Base-by-base conservation (phyloP, 805 yeast genomes). In the Saccharomycodes ludwigii region DNA sequence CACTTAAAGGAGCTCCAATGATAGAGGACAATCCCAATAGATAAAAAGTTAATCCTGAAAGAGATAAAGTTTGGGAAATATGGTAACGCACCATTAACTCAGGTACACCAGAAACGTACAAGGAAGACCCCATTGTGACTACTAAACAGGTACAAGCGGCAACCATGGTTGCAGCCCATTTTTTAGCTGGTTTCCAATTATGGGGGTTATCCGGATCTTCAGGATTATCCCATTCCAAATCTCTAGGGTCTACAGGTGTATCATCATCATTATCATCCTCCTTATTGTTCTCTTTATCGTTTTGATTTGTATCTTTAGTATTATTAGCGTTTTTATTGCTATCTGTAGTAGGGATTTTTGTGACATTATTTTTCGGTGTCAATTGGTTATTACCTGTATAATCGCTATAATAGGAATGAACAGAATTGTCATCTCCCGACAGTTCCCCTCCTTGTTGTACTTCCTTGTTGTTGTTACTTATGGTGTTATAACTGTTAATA, bases 41-140 rank as follows among this genome's bases (percentile, higher is more conserved):
- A 47, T 78, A 79, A 39, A 79, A 68, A 0, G 85, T 72, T 40
- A 79, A 62, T 8, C 91, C 91, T 2, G 80, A 56, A 20, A 80
- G 47, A 9, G 71, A 76, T 36, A 79, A 59, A 24, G 75, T 75
- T 49, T 73, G 68, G 8, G 75, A 69, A 9, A 67, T 63, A n/a
- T 61, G 58, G 50, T 77, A 68, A 36, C 59, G 48, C 1, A 34
- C 35, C 44, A 57, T 52, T 45, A 79, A 51, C 38, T 71, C 75
- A 2, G 71, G 67, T 2, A 76, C 66, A 37, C 85, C 79, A 34
- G 71, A 65, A 17, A 77, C 80, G 44, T 63, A 80, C 33, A 79
- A 59, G 0, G 88, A 79, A 0, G 86, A 76, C 16, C 91, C 88
- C 49, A 80, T 66, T 0, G 85, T 71, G 20, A 77, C 77, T 21